These are phyloP conservation scores for Magnusiomyces tetraspermus DNA, from an alignment of 1,139 yeast genomes.

Conservation along the genomic window DNA sequence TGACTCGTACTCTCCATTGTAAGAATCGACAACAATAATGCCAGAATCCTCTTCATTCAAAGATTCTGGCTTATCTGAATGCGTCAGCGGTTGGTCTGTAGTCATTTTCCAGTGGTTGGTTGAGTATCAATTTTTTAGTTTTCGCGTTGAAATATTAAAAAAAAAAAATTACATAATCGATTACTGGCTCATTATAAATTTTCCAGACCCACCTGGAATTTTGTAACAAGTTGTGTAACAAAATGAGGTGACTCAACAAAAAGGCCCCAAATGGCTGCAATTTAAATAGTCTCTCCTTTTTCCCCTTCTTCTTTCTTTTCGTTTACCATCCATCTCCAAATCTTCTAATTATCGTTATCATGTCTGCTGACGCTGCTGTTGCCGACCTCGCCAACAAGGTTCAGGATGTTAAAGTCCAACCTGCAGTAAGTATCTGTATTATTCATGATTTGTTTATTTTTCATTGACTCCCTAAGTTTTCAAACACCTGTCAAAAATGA, in stretches of 20 bases:
- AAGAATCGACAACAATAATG: slow-evolving; percentile 3
- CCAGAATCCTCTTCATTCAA: background rate
- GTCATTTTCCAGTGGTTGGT: background rate
- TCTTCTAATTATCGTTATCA: slow-evolving; percentile 3
- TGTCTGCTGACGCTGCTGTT: slow-evolving; percentile 11
- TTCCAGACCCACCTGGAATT: background rate
- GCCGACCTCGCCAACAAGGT: slow-evolving; percentile 15
- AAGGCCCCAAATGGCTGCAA: background rate
- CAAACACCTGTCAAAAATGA: too few species aligned
- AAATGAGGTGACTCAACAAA: background rate
- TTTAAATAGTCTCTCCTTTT: background rate
- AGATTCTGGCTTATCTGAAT: background rate
- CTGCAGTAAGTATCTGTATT: slow-evolving; percentile 7
- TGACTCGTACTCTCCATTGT: slow-evolving; percentile 2
- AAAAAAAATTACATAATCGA: background rate
- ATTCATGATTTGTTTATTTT: background rate
- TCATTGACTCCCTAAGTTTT: too few species aligned
- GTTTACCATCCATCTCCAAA: background rate
- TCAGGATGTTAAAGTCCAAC: slow-evolving; percentile 12
- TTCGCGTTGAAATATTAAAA: background rate
- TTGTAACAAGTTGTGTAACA: background rate
- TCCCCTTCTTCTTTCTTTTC: background rate
- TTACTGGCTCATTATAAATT: background rate
- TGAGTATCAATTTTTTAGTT: background rate
- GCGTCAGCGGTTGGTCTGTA: background rate